These are phyloP conservation scores for Apostasia ramifera DNA, from an alignment of 106 monocot species.

Conservation along the genomic window DNA sequence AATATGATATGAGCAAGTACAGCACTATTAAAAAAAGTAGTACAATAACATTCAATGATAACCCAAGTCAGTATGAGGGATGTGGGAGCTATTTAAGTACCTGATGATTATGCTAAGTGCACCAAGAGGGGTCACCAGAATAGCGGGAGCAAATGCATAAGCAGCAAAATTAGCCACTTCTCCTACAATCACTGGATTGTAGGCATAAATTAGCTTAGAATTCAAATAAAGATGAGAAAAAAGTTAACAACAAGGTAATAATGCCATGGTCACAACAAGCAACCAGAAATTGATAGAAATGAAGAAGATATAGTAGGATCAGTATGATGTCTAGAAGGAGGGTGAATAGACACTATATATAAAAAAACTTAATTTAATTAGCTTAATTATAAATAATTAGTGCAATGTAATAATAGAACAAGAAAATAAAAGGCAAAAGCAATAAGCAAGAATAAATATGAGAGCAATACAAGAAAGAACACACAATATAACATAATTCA, in stretches of 20 bases:
- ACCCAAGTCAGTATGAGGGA: neutral
- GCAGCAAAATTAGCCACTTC: constrained; percentile 62
- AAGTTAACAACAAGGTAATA: neutral
- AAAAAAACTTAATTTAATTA: too few species aligned
- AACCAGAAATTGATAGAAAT: too few species aligned
- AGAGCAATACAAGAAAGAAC: too few species aligned
- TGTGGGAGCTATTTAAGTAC: constrained; percentile 1
- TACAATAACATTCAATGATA: neutral
- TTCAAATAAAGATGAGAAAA: neutral
- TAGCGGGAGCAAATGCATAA: constrained; percentile 68
- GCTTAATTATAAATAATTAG: too few species aligned
- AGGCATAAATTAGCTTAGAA: neutral
- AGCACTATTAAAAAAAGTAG: constrained; percentile 42
- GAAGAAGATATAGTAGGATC: too few species aligned
- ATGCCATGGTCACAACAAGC: too few species aligned
- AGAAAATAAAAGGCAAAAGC: too few species aligned
- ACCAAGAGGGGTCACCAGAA: constrained; percentile 56
- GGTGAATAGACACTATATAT: too few species aligned
- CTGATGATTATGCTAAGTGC: constrained; percentile 63
- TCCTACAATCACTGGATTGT: constrained; percentile 43
- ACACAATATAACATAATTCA: too few species aligned
- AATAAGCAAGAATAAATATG: too few species aligned
- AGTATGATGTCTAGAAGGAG: too few species aligned
- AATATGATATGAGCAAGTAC: constrained; percentile 63
- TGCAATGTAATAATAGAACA: too few species aligned